phyloP scores from a whole-genome alignment of 2,329 filamentous ascomycete genomes.

The Aureobasidium sp. region DNA sequence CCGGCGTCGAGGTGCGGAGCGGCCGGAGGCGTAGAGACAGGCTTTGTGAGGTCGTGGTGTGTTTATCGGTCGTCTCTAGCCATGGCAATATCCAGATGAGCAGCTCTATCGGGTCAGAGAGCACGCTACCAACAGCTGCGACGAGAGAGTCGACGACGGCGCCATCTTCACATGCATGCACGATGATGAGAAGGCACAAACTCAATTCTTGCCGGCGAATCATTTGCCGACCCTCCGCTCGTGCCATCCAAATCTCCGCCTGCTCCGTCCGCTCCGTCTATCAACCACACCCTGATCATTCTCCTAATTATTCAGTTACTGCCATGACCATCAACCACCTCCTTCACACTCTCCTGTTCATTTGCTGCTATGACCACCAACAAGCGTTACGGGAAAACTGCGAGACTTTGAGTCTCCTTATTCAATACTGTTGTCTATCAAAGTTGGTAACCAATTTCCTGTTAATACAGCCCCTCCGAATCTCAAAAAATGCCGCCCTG shows the following conservation, averaged over 20 bases:
- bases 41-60: not conserved
- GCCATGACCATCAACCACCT: not conserved
- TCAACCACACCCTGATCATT: not conserved
- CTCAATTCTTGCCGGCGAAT: not conserved
- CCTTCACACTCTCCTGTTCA: not conserved
- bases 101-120: not conserved
- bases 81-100: not conserved
- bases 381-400: not conserved
- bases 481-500: not conserved
- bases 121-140: not conserved
- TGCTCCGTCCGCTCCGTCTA: not conserved
- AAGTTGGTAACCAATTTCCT: not conserved
- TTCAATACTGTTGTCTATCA: not conserved
- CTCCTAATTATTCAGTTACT: not conserved
- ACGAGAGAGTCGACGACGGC: not conserved
- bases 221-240: not conserved
- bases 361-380: not conserved
- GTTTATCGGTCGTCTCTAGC: not conserved
- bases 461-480: not conserved
- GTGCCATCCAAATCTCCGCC: not conserved
- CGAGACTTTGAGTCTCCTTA: not conserved
- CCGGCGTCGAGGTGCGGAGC: not conserved
- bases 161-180: conserved; percentile 7
- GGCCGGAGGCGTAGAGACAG: not conserved
- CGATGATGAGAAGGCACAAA: conserved; percentile 9